phyloP scores from a whole-genome alignment of 306 rosid species.

The Hippophae tibetana region DNA sequence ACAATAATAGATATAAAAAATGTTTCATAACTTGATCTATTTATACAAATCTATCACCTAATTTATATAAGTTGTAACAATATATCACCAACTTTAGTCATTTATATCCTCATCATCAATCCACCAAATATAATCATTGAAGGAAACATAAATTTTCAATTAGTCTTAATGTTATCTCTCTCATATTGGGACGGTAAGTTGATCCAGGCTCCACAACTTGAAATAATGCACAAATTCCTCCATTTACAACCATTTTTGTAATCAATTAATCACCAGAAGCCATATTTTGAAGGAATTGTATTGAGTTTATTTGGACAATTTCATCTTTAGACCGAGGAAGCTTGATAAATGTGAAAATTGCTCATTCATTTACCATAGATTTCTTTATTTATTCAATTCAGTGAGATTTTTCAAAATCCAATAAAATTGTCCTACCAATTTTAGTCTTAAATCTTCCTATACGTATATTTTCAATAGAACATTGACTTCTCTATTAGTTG shows the following conservation, averaged over 20 bases:
- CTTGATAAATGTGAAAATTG: slow-evolving; percentile 37
- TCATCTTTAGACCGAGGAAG: slow-evolving; percentile 55
- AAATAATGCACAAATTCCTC: slow-evolving; percentile 49
- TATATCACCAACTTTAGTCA: no score
- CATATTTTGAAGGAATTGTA: slow-evolving; percentile 46
- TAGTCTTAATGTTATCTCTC: slow-evolving; percentile 54
- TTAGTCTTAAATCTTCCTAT: slow-evolving; percentile 26
- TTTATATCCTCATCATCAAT: no score
- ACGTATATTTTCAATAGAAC: slow-evolving; percentile 55
- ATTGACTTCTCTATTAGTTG: slow-evolving; percentile 82
- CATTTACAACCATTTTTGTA: slow-evolving; percentile 44
- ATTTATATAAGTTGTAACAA: no score
- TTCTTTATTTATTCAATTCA: slow-evolving; percentile 67
- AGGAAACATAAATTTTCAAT: slow-evolving; percentile 51
- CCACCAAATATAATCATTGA: slow-evolving; percentile 21
- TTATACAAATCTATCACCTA: no score
- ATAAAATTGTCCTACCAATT: slow-evolving; percentile 44
- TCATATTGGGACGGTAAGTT: slow-evolving; percentile 34
- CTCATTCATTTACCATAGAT: slow-evolving; percentile 76
- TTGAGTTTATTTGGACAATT: slow-evolving; percentile 48
- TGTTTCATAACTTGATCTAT: no score
- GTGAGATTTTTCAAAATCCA: slow-evolving; percentile 63
- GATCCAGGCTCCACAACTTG: slow-evolving; percentile 48
- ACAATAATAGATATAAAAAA: no score
- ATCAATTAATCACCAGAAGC: slow-evolving; percentile 58